These are phyloP conservation scores for Halophytophthora batemanensis DNA, from an alignment of 352 stramenopile genomes.

Conservation along the genomic window DNA sequence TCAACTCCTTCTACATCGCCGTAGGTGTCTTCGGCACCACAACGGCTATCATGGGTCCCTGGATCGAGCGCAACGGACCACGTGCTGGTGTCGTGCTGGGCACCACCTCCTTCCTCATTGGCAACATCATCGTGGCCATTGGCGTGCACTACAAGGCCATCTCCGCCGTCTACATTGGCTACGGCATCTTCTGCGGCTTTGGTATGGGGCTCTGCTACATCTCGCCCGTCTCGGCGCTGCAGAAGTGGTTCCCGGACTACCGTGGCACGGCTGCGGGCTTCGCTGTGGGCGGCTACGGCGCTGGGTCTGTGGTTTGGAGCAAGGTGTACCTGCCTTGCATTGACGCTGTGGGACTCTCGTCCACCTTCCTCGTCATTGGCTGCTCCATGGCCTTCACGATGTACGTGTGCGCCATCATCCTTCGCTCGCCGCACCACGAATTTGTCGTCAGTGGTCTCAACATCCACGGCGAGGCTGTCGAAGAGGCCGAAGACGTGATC, in stretches of 20 bases:
- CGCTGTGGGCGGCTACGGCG: constrained; percentile 53
- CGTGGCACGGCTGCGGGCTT: constrained; percentile 57
- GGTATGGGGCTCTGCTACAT: constrained; percentile 69
- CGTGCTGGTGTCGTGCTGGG: constrained; percentile 40
- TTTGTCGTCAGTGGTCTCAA: constrained; percentile 48
- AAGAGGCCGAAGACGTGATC: constrained; percentile 25
- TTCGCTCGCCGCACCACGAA: constrained; percentile 45
- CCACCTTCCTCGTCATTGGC: constrained; percentile 43
- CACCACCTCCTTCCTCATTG: constrained; percentile 40
- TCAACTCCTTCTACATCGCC: constrained; percentile 63
- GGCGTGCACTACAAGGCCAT: constrained; percentile 45
- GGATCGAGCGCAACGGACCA: constrained; percentile 55
- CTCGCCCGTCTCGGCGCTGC: constrained; percentile 55
- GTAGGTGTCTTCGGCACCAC: constrained; percentile 56
- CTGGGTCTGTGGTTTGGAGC: constrained; percentile 52
- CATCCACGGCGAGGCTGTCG: constrained; percentile 50
- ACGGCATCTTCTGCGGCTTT: constrained; percentile 56
- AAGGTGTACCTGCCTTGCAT: constrained; percentile 55
- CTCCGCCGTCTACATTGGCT: constrained; percentile 51
- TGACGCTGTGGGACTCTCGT: constrained; percentile 38
- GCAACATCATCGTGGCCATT: constrained; percentile 49
- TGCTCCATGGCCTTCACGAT: constrained; percentile 34
- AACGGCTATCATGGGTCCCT: constrained; percentile 55
- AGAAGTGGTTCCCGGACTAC: constrained; percentile 75
- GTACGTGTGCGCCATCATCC: constrained; percentile 36